These are phyloP conservation scores for Crassisporium funariophilum DNA, from an alignment of 768 basidiomycete genomes.

Conservation along the genomic window DNA sequence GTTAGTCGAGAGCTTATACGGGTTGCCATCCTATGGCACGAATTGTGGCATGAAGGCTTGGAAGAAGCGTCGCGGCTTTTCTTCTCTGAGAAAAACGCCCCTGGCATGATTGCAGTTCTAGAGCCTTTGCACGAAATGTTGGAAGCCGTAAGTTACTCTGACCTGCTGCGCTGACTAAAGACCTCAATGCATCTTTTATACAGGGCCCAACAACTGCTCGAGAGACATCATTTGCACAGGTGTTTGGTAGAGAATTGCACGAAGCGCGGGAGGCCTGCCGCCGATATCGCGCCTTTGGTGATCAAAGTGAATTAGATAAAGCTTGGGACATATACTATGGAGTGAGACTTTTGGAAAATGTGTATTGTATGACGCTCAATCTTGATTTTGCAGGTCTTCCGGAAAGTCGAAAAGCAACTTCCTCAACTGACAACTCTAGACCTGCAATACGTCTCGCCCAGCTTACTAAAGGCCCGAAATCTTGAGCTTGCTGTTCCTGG, in stretches of 20 bases:
- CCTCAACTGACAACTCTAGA: slow-evolving; percentile 88
- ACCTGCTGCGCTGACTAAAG: background rate
- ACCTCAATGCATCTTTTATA: slow-evolving; percentile 4
- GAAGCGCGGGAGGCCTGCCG: slow-evolving; percentile 92
- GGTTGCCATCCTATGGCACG: slow-evolving; percentile 98
- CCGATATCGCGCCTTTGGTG: slow-evolving; percentile 83
- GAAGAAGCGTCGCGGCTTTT: slow-evolving; percentile 97
- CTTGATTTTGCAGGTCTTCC: slow-evolving; percentile 70
- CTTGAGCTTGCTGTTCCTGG: slow-evolving; percentile 97
- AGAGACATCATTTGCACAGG: slow-evolving; percentile 93
- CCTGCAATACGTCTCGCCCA: slow-evolving; percentile 96
- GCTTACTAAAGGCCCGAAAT: slow-evolving; percentile 82
- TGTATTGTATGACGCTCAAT: background rate
- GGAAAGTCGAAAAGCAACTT: slow-evolving; percentile 92
- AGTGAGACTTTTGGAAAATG: slow-evolving; percentile 43
- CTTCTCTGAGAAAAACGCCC: slow-evolving; percentile 96
- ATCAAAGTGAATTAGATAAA: slow-evolving; percentile 88
- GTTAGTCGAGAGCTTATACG: slow-evolving; percentile 96
- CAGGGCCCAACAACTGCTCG: slow-evolving; percentile 93
- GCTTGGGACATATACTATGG: slow-evolving; percentile 99
- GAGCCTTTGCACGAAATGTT: slow-evolving; percentile 93
- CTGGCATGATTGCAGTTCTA: slow-evolving; percentile 93
- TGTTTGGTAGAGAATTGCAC: slow-evolving; percentile 88
- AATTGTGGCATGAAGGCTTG: slow-evolving; percentile 97
- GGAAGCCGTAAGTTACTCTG: slow-evolving; percentile 66